Percentiles rank a stretch among this genome's conserved stretches.
phyloP scores from a whole-genome alignment of 2,329 filamentous ascomycete species.

The Emmonsiellopsis sp. region DNA sequence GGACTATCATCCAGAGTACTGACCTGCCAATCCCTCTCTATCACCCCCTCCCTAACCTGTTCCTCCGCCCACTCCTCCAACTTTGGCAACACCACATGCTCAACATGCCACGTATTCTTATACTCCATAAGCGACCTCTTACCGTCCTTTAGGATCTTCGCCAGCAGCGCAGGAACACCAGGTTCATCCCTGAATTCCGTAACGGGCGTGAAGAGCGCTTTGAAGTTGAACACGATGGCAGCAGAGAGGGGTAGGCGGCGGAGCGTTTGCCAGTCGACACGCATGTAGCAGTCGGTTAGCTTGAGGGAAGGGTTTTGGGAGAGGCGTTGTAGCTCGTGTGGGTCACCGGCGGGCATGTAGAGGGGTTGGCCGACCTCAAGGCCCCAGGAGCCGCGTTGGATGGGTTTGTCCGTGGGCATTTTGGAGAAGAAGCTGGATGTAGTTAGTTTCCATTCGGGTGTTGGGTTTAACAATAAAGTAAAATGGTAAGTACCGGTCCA shows the following conservation, averaged over 20 bases:
- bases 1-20: constrained; percentile 65
- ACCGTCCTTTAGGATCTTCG: constrained; percentile 61
- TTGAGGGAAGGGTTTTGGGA: constrained; percentile 49
- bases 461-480: neutral
- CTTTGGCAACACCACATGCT: constrained; percentile 59
- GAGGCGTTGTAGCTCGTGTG: constrained; percentile 51
- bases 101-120: constrained; percentile 71
- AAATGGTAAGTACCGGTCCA: constrained; percentile 55
- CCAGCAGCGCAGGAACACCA: constrained; percentile 58
- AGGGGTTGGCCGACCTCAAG: constrained; percentile 66
- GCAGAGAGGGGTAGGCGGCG: constrained; percentile 67
- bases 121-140: constrained; percentile 66
- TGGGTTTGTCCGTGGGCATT: constrained; percentile 62
- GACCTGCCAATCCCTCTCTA: constrained; percentile 55
- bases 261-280: constrained; percentile 84
- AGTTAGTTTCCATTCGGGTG: neutral
- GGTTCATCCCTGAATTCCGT: constrained; percentile 61
- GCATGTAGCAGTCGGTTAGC: constrained; percentile 53
- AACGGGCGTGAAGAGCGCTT: constrained; percentile 70
- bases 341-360: constrained; percentile 61
- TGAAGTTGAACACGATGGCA: constrained; percentile 78
- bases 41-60: constrained; percentile 54
- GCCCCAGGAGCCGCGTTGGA: constrained; percentile 78
- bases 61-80: constrained; percentile 55
- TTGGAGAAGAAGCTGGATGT: constrained; percentile 64